Base-by-base conservation (phyloP, 2,329 filamentous ascomycete species). In the Periconia macrospinosa region DNA sequence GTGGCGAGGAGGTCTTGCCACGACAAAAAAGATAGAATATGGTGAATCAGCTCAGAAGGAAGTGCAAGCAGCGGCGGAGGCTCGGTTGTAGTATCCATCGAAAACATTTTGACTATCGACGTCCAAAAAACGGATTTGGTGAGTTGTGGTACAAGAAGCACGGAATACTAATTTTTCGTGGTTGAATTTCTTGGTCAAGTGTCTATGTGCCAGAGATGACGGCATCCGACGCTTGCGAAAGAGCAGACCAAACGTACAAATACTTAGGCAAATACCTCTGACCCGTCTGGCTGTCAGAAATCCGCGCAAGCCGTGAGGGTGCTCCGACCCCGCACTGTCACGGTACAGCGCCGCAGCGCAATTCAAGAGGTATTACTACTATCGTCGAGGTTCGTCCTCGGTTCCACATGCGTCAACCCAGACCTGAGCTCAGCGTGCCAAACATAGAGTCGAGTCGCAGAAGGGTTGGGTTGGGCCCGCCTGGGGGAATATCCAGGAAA, bases 41-140 rank as follows among this genome's bases (percentile, higher is more conserved):
- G 76, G 60, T 89, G 83, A 30, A 96, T 78, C 9, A 96, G 79
- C 70, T 97, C 92, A 13, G 84, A 73, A 0, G 92, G 92, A 1
- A 96, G 81, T 18, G 73, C 68, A 30, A 85, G 69, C 8, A 90
- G 57, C 11, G 60, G 61, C n/a, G 70, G 55, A 6, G 49, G 11
- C 15, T 37, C 40, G 8, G 52, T 15, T 30, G 42, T 27, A 7
- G 30, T 30, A 23, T 57, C 57, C 63, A 68, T 68, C 19, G 11
- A 13, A 14, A 10, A 37, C 33, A 37, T 37, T 10, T 37, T 37
- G 33, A 37, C 3, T 37, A 5, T 37, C 11, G 11, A 37, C 15
- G 15, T 37, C 15, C 5, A 13, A 37, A 13, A n/a, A 37, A 37
- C 8, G 8, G 8, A 27, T 8, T 27, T 27, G 23, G 23, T 27